Base-by-base conservation (phyloP, 2,329 filamentous ascomycete species). In the Neopestalotiopsis rosae region DNA sequence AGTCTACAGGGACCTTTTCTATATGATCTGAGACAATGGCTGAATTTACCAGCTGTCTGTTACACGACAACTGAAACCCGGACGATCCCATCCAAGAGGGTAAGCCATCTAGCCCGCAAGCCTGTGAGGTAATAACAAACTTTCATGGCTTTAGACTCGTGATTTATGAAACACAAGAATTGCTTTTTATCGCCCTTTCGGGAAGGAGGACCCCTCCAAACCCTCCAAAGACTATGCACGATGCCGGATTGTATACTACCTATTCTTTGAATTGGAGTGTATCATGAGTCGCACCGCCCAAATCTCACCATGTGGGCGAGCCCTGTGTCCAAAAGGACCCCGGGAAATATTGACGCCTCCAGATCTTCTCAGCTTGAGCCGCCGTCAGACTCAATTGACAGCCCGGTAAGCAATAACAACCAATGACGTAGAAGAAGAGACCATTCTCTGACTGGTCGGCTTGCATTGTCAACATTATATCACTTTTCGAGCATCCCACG, bases 41-140 rank as follows among this genome's bases (percentile, higher is more conserved):
- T 52, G 20, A 7, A 9, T 52, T 20, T 17, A 14, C 45, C 45
- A 52, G 45, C 17, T 20, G 45, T 52, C 45, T 17, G 45, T 52
- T 52, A 52, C 45, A 52, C 45, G 17, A 59, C 57, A 59, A 59
- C 17, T 62, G 30, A 34, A 30, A 62, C 45, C 45, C 45, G 45
- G 59, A 20, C 30, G 57, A 59, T 34, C 57, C 57, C 30, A 59
- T 59, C 30, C 57, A 59, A 52, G 45, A 52, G 45, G 24, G 45
- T 52, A 13, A 17, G 14, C 14, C 34, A 34, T 30, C 7, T 20
- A 40, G 30, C 34, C 30, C 32, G 59, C 24, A 34, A 34, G n/a
- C 59, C n/a, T 34, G 32, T 62, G 59, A 62, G 59, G 59, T 34
- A 62, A 62, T 62, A 62, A 38, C 34, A 62, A 62, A 34, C 13